Percentiles rank a stretch among this genome's conserved stretches.
These are phyloP conservation scores for Aspergillus indologenus DNA, from an alignment of 495 filamentous ascomycete genomes.

Conservation along the genomic window DNA sequence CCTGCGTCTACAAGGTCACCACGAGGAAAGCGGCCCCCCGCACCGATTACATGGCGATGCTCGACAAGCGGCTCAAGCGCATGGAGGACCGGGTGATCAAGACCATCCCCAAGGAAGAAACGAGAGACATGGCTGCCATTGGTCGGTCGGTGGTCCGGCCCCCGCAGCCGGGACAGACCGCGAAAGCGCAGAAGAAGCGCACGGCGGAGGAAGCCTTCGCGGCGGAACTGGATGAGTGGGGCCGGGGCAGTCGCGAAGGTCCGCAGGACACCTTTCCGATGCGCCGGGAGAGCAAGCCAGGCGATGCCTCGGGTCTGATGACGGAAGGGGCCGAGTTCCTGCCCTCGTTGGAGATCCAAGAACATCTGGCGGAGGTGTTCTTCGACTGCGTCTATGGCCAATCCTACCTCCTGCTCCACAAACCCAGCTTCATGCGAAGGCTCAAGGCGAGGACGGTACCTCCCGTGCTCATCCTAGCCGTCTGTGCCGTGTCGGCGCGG, in stretches of 20 bases:
- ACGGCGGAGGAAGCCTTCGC: conserved; percentile 87
- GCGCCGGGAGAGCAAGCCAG: conserved; percentile 55
- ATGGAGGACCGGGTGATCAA: conserved; percentile 99
- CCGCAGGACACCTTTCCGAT: conserved; percentile 54
- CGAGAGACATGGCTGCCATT: conserved; percentile 55
- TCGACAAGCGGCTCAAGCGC: conserved; percentile 85
- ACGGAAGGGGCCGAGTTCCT: conserved; percentile 80
- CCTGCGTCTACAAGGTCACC: conserved; percentile 98
- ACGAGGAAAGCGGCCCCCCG: conserved; percentile 92
- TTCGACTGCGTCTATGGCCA: conserved; percentile 97
- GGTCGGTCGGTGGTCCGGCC: conserved; percentile 79
- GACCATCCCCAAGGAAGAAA: conserved; percentile 82
- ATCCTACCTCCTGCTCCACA: conserved; percentile 92
- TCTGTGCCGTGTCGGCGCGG: conserved; percentile 88
- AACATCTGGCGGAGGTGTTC: conserved; percentile 90
- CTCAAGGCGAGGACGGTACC: conserved; percentile 66
- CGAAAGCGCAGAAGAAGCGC: conserved; percentile 72
- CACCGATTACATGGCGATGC: conserved; percentile 99
- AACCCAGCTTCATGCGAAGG: conserved; percentile 91
- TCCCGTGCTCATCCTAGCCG: conserved; percentile 83
- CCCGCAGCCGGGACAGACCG: conserved; percentile 56
- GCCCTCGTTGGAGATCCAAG: conserved; percentile 85
- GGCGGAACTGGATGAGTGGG: conserved; percentile 78
- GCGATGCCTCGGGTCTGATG: conserved; percentile 68
- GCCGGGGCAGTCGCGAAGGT: conserved; percentile 51